Evolutionary conservation across 805 yeast genomes (phyloP).

Genomic region (Metschnikowia rubicola): DNA sequence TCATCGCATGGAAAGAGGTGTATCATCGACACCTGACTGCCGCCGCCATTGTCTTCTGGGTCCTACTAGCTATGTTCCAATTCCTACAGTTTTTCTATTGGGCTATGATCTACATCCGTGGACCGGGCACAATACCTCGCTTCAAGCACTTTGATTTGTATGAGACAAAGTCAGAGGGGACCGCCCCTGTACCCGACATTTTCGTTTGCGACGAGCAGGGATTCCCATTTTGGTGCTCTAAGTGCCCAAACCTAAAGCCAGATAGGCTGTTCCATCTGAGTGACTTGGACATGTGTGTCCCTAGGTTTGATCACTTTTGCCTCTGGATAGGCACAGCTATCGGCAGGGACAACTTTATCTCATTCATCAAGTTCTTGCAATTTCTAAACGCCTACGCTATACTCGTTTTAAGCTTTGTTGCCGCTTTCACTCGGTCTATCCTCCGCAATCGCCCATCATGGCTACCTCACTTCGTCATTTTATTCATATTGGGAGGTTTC

Average conservation of each 20-base stretch:
- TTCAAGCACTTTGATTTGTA: constrained; percentile 35
- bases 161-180: constrained; percentile 13
- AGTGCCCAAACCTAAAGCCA: constrained; percentile 62
- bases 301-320: constrained; percentile 82
- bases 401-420: constrained; percentile 20
- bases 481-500: constrained; percentile 43
- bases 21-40: constrained; percentile 7
- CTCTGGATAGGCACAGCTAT: constrained; percentile 70
- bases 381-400: constrained; percentile 37
- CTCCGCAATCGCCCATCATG: constrained; percentile 20
- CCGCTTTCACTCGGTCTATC: constrained; percentile 22
- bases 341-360: constrained; percentile 62
- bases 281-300: constrained; percentile 53
- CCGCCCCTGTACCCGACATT: constrained; percentile 47
- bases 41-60: constrained; percentile 16
- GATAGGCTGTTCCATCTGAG: constrained; percentile 71
- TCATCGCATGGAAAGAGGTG: constrained; percentile 13
- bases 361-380: constrained; percentile 52
- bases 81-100: constrained; percentile 31
- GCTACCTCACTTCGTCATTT: constrained; percentile 48
- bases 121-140: constrained; percentile 53
- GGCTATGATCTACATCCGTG: constrained; percentile 42
- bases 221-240: constrained; percentile 70
- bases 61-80: constrained; percentile 9
- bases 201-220: constrained; percentile 74